A percentile compares a stretch with the other conserved stretches of the same genome.
Evolutionary conservation across 441 rosid genomes (phyloP).

Genomic region (Syzygium syzygioides): DNA sequence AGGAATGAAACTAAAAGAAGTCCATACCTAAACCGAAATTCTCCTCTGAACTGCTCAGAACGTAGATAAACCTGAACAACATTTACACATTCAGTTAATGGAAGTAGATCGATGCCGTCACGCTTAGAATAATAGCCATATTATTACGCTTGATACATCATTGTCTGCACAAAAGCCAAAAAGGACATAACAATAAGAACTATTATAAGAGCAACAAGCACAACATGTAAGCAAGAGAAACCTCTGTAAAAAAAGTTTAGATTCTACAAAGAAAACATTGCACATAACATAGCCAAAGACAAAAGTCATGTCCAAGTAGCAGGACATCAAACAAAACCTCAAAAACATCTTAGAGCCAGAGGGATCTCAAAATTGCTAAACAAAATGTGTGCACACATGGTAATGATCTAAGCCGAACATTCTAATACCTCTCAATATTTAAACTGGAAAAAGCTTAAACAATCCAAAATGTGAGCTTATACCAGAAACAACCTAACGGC

Average conservation of each 20-base stretch:
- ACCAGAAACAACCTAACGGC: neutral
- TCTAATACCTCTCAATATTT: neutral
- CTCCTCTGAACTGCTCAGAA: constrained; percentile 78
- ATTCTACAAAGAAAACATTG: neutral
- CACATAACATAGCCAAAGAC: neutral
- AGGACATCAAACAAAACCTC: neutral
- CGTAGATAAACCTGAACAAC: constrained; percentile 57
- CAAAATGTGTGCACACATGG: neutral
- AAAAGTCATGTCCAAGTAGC: neutral
- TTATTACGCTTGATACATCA: neutral
- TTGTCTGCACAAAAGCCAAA: neutral
- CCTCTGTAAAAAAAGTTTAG: neutral
- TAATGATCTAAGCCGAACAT: neutral
- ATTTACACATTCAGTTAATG: constrained; percentile 2
- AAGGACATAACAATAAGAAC: neutral
- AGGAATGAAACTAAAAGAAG: neutral
- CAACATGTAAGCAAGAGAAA: neutral
- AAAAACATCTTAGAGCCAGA: neutral
- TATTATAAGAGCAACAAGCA: neutral
- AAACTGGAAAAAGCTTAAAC: neutral
- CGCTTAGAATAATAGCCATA: neutral
- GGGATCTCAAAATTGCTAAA: neutral
- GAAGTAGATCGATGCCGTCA: neutral
- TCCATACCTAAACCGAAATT: constrained; percentile 74
- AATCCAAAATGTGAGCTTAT: neutral